Evolutionary conservation across 208 protist species (phyloP).

Genomic region (Trypanosoma platydactyli): DNA sequence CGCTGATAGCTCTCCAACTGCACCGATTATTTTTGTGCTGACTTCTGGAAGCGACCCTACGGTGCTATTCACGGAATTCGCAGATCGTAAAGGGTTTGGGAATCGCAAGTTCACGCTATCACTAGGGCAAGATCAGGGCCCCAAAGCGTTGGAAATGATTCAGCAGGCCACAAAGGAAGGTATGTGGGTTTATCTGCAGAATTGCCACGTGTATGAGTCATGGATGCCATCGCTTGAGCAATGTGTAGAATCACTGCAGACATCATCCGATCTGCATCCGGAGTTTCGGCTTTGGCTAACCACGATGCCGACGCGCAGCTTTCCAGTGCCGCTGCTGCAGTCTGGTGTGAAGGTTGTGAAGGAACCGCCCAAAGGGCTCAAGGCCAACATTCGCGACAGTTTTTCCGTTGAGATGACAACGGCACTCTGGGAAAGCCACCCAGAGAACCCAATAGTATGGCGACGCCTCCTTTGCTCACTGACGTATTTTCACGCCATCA

Average conservation of each 20-base stretch:
- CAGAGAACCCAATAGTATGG: conserved; percentile 84
- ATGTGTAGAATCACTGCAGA: conserved; percentile 82
- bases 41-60: conserved; percentile 94
- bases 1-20: conserved; percentile 82
- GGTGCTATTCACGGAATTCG: conserved; percentile 92
- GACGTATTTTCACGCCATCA: conserved; percentile 93
- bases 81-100: conserved; percentile 89
- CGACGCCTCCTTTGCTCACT: conserved; percentile 95
- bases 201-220: conserved; percentile 94
- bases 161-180: conserved; percentile 65
- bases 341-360: conserved; percentile 96
- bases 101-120: conserved; percentile 91
- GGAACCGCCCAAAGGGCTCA: conserved; percentile 96
- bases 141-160: conserved; percentile 92
- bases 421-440: conserved; percentile 82
- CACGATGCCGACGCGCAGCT: conserved; percentile 91
- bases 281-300: conserved; percentile 97
- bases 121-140: conserved; percentile 95
- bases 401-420: conserved; percentile 69
- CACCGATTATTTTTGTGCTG: conserved; percentile 95
- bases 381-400: conserved; percentile 92
- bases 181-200: conserved; percentile 96
- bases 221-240: conserved; percentile 95
- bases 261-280: conserved; percentile 64
- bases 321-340: conserved; percentile 95